phyloP scores from a whole-genome alignment of 495 filamentous ascomycete species.

The Cenococcum geophilum region DNA sequence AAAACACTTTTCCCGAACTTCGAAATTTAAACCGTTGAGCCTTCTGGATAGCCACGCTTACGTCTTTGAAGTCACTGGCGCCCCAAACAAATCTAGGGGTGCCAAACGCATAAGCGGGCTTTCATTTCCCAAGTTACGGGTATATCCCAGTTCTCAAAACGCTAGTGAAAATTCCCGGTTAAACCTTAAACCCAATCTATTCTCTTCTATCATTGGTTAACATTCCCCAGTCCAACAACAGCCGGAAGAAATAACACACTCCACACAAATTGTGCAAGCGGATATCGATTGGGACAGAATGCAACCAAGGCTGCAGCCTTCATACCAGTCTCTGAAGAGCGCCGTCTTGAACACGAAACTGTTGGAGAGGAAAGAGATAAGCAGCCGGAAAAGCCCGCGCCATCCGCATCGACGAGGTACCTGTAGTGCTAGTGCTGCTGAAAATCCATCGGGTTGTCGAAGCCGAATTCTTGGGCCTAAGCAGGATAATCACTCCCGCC shows the following conservation, averaged over 20 bases:
- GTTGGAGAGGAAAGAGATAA: conserved; percentile 58
- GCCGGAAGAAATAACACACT: conserved; percentile 73
- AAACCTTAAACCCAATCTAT: conserved; percentile 21
- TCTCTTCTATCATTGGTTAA: conserved; percentile 39
- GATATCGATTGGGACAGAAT: conserved; percentile 71
- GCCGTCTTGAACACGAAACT: conserved; percentile 58
- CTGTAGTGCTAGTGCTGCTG: conserved; percentile 59
- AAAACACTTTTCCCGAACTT: too few species aligned
- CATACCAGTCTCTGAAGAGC: conserved; percentile 72
- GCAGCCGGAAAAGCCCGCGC: conserved; percentile 59
- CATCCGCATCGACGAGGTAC: conserved; percentile 63
- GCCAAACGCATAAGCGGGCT: too few species aligned
- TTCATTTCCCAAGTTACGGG: too few species aligned
- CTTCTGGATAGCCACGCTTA: too few species aligned
- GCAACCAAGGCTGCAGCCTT: conserved; percentile 65
- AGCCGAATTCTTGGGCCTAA: conserved; percentile 48
- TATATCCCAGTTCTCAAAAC: too few species aligned
- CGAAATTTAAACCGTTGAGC: too few species aligned
- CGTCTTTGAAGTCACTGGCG: too few species aligned
- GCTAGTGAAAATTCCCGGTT: neutral
- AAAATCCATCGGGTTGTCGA: conserved; percentile 42
- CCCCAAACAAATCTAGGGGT: too few species aligned
- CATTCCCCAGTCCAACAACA: conserved; percentile 61
- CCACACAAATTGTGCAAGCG: conserved; percentile 49
- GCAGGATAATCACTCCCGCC: conserved; percentile 47